phyloP scores from a whole-genome alignment of 208 protist genomes.

The Trypanosoma congolense region DNA sequence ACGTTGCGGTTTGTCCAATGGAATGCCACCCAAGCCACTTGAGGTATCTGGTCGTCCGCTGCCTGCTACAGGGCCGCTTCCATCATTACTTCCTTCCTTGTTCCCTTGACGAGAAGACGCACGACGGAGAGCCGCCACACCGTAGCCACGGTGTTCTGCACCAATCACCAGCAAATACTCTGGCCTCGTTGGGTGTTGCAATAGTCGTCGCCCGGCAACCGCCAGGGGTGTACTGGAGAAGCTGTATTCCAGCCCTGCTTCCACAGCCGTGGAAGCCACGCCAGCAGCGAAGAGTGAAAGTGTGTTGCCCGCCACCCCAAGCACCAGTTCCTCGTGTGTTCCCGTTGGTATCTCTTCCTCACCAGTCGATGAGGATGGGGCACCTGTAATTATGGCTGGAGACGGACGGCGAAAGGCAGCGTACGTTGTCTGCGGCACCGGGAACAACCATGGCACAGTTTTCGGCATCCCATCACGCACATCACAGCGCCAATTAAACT shows the following conservation, averaged over 20 bases:
- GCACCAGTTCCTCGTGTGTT: constrained; percentile 49
- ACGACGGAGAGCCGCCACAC: constrained; percentile 23
- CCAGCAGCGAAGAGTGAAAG: constrained; percentile 48
- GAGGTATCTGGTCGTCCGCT: constrained; percentile 7
- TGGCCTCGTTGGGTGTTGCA: constrained; percentile 68
- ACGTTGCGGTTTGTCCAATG: constrained; percentile 37
- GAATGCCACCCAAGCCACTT: constrained; percentile 20
- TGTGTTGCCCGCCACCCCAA: constrained; percentile 52
- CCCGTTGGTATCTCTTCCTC: constrained; percentile 1
- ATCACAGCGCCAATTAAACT: constrained; percentile 67
- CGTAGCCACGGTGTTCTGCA: constrained; percentile 68
- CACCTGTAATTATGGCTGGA: constrained; percentile 1
- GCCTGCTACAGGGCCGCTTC: constrained; percentile 2
- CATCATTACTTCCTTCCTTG: constrained; percentile 7
- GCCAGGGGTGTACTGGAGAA: constrained; percentile 49
- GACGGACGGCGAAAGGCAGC: constrained; percentile 50
- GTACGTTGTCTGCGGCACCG: constrained; percentile 45
- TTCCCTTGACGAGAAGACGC: constrained; percentile 23
- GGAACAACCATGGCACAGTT: constrained; percentile 72
- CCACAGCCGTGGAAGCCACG: constrained; percentile 17
- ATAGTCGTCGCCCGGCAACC: constrained; percentile 51
- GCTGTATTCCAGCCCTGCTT: constrained; percentile 61
- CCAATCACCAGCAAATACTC: constrained; percentile 49
- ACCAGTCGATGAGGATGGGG: neutral
- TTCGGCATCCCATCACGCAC: constrained; percentile 48